phyloP scores from a whole-genome alignment of 148 eudicot genomes.

The Persicaria maculosa region DNA sequence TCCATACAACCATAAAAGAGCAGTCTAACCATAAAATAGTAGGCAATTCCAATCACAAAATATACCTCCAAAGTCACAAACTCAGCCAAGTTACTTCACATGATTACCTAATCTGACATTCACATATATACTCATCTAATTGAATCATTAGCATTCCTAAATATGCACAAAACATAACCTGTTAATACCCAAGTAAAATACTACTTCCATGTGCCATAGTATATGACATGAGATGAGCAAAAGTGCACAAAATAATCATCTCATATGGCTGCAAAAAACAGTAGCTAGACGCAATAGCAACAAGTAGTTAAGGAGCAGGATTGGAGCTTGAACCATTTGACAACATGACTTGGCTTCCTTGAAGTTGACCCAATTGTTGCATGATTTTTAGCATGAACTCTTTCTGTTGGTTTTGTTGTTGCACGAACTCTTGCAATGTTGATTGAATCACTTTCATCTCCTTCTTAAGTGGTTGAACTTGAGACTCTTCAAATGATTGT shows the following conservation, averaged over 20 bases:
- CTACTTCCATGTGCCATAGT: too few species aligned
- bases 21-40: neutral
- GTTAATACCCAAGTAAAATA: too few species aligned
- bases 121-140: too few species aligned
- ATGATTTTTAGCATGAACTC: neutral
- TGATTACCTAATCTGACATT: too few species aligned
- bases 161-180: too few species aligned
- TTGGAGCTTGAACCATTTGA: neutral
- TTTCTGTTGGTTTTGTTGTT: neutral
- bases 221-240: too few species aligned
- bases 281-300: neutral
- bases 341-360: neutral
- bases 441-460: neutral
- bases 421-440: neutral
- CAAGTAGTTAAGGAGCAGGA: neutral
- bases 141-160: too few species aligned
- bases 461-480: neutral
- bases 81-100: too few species aligned
- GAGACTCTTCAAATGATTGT: neutral
- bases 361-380: neutral
- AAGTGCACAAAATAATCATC: too few species aligned
- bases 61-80: too few species aligned
- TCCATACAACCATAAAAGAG: neutral
- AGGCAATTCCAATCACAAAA: neutral
- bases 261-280: neutral